Conservation (phyloP, 192 early-diverging fungal genomes). For the Gryganskiella cystojenkinii region DNA sequence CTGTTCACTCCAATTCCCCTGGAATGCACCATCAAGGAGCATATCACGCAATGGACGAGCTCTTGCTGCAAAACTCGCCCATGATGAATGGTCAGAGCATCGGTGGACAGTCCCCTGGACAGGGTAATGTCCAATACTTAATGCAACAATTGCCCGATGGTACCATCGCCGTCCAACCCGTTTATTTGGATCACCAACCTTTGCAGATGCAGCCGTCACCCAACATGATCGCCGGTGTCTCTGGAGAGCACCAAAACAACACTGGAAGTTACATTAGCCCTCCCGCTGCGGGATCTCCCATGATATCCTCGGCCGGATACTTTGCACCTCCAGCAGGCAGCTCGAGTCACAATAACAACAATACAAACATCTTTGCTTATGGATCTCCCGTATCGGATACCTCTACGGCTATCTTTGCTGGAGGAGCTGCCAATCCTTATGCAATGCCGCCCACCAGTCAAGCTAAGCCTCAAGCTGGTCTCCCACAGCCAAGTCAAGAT, state of each 20-base stretch:
- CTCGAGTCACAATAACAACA: no score
- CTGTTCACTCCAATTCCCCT: conserved; percentile 15
- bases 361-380: no score
- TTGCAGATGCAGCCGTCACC: conserved; percentile 30
- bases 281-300: no score
- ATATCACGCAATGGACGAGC: conserved; percentile 37
- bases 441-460: conserved; percentile 9
- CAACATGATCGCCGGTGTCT: conserved; percentile 14
- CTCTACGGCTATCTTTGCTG: no score
- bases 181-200: conserved; percentile 36
- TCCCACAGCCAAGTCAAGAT: conserved; percentile 23
- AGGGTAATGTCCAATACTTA: conserved; percentile 45
- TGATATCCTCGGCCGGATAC: no score
- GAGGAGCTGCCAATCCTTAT: background rate
- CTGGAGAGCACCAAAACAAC: background rate
- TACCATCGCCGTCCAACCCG: conserved; percentile 46
- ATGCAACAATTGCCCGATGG: conserved; percentile 51
- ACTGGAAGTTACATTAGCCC: conserved; percentile 22
- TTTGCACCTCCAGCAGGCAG: no score
- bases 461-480: background rate
- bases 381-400: no score
- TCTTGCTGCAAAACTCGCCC: conserved; percentile 12
- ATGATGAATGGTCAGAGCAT: conserved; percentile 18
- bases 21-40: conserved; percentile 25
- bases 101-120: conserved; percentile 29